Percentiles rank a stretch among this genome's conserved stretches.
Evolutionary conservation across 208 protist genomes (phyloP).

Genomic region (Trypanosomatidae sp.): DNA sequence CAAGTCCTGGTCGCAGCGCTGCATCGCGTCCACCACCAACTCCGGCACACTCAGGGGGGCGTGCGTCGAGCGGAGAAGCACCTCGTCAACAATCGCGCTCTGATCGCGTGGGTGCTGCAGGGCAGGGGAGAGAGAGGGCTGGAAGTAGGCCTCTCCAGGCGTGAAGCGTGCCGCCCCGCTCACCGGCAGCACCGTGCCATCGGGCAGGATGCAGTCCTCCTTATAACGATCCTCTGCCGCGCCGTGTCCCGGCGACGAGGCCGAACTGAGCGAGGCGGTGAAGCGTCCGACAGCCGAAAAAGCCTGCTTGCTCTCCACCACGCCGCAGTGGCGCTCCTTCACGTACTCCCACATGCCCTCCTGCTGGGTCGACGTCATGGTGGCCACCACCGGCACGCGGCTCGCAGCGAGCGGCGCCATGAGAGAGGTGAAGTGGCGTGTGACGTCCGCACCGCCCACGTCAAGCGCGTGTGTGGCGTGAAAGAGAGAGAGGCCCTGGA

Average conservation of each 20-base stretch:
- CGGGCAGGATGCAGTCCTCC: constrained; percentile 71
- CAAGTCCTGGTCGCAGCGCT: constrained; percentile 84
- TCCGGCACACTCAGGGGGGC: constrained; percentile 51
- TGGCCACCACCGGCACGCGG: constrained; percentile 29
- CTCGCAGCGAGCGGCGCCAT: constrained; percentile 13
- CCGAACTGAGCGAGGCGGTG: neutral
- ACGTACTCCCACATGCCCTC: constrained; percentile 77
- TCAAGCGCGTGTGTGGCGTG: constrained; percentile 86
- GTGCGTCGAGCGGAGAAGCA: constrained; percentile 65
- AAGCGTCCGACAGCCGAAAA: constrained; percentile 11
- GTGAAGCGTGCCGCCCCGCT: constrained; percentile 57
- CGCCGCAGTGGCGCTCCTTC: constrained; percentile 85
- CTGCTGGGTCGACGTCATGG: constrained; percentile 38
- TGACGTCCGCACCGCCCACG: constrained; percentile 83
- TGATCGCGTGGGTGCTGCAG: constrained; percentile 46
- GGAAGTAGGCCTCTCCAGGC: constrained; percentile 72
- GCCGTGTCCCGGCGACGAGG: neutral
- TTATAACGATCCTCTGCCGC: constrained; percentile 23
- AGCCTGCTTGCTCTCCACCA: constrained; percentile 30
- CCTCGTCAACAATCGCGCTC: constrained; percentile 44
- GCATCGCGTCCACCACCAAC: constrained; percentile 65
- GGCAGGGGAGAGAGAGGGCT: constrained; percentile 52
- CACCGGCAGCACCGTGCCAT: constrained; percentile 74
- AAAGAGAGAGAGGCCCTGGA: constrained; percentile 95
- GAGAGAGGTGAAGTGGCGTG: constrained; percentile 38